Conservation (phyloP, 306 rosid species). For the Medicago arabica region DNA sequence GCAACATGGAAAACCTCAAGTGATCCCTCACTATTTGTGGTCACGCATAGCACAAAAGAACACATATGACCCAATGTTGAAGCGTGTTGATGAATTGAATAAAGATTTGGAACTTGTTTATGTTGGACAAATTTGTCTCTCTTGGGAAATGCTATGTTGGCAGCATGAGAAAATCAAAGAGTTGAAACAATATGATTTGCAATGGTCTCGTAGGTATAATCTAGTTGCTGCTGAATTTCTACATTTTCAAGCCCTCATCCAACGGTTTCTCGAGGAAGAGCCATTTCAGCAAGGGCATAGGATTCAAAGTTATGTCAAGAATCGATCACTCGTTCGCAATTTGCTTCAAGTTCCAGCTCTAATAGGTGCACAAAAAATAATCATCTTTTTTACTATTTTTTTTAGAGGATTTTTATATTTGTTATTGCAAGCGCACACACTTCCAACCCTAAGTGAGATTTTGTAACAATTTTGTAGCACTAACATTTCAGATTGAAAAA, state of each 20-base stretch:
- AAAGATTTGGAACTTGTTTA: constrained; percentile 83
- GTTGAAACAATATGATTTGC: constrained; percentile 52
- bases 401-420: no score
- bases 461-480: no score
- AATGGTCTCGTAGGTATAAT: constrained; percentile 51
- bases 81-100: constrained; percentile 64
- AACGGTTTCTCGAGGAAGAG: constrained; percentile 77
- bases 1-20: constrained; percentile 48
- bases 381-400: neutral
- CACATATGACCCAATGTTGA: constrained; percentile 52
- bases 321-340: constrained; percentile 64
- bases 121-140: constrained; percentile 91
- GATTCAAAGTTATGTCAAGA: constrained; percentile 68
- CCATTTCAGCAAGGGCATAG: constrained; percentile 77
- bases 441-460: no score
- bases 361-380: constrained; percentile 50
- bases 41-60: constrained; percentile 51
- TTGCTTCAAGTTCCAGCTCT: constrained; percentile 82
- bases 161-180: constrained; percentile 70
- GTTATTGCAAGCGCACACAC: neutral
- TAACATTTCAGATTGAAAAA: neutral
- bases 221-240: constrained; percentile 77
- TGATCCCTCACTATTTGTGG: constrained; percentile 57
- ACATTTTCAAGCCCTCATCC: constrained; percentile 74
- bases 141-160: constrained; percentile 96